phyloP scores from a whole-genome alignment of 257 asterid genomes.

The Lavandula angustifolia region DNA sequence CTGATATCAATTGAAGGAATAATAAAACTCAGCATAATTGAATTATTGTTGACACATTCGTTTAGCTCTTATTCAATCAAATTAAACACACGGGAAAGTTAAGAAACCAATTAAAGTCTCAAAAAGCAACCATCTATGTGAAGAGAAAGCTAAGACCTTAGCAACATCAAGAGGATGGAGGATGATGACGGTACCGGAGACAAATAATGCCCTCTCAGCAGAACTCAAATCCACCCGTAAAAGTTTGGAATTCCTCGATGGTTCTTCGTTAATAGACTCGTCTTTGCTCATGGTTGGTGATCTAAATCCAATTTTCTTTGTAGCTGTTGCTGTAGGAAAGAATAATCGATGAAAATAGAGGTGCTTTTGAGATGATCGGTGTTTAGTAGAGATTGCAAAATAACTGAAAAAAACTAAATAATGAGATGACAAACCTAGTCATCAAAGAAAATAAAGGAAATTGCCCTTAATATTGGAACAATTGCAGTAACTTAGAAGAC shows the following conservation, averaged over 20 bases:
- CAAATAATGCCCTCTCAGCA: constrained; percentile 71
- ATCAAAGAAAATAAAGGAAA: no score
- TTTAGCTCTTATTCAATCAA: not conserved
- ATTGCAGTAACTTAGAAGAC: no score
- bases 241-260: constrained; percentile 32
- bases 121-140: no score
- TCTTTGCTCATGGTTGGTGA: constrained; percentile 36
- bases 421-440: no score
- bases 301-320: constrained; percentile 49
- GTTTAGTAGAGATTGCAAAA: no score
- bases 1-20: not conserved
- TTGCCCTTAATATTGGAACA: no score
- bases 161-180: constrained; percentile 92
- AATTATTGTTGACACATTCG: not conserved
- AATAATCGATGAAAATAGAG: no score
- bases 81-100: constrained; percentile 17
- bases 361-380: no score
- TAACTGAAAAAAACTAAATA: no score
- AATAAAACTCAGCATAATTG: no score
- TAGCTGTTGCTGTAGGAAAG: constrained; percentile 42
- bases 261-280: not conserved
- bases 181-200: constrained; percentile 79
- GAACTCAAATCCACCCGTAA: constrained; percentile 56
- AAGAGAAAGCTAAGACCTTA: constrained; percentile 42
- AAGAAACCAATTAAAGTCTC: no score